Evolutionary conservation across 2,329 filamentous ascomycete genomes (phyloP).

Genomic region (Calonectria honghensis): DNA sequence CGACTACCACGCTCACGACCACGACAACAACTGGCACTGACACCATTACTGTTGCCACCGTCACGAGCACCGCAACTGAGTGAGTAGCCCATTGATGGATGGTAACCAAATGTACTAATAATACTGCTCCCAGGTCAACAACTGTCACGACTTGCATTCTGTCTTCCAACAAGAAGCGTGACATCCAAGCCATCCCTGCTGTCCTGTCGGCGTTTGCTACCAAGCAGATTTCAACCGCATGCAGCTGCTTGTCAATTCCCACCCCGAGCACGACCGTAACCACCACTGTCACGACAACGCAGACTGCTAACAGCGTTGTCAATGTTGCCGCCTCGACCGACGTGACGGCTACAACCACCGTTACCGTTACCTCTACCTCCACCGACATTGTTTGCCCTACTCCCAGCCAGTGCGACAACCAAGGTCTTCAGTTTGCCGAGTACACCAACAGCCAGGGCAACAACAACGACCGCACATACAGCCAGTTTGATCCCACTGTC

Average conservation of each 20-base stretch:
- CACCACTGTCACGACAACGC: background rate
- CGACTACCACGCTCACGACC: background rate
- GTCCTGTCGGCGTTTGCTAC: background rate
- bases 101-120: background rate
- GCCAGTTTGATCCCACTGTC: conserved; percentile 5
- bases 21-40: background rate
- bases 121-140: background rate
- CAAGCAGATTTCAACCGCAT: conserved; percentile 14
- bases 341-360: conserved; percentile 1
- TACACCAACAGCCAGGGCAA: conserved; percentile 6
- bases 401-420: conserved; percentile 14
- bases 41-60: background rate
- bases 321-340: background rate
- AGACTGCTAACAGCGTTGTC: background rate
- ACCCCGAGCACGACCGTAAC: conserved; percentile 1
- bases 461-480: conserved; percentile 16
- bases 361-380: background rate
- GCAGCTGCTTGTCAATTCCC: conserved; percentile 6
- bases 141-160: conserved; percentile 9
- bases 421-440: conserved; percentile 9
- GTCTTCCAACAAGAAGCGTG: conserved; percentile 1
- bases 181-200: background rate
- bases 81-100: background rate
- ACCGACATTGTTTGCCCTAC: conserved; percentile 18
- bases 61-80: conserved; percentile 3